phyloP scores from a whole-genome alignment of 2,329 filamentous ascomycete species.

The Graphiopsis chlorocephala region DNA sequence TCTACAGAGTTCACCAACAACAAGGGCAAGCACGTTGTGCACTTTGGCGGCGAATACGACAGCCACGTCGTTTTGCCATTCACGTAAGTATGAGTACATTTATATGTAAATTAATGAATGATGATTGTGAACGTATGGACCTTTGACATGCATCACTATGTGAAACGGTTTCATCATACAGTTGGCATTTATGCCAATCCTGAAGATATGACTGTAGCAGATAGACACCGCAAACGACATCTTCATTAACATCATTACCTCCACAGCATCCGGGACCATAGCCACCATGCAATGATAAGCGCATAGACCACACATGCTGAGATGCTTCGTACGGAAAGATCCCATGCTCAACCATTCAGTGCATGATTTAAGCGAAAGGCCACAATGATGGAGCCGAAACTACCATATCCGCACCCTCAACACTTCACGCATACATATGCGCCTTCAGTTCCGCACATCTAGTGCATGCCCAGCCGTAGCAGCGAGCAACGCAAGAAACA shows the following conservation, averaged over 20 bases:
- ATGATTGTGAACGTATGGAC: background rate
- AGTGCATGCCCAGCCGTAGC: no score
- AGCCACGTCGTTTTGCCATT: constrained; percentile 11
- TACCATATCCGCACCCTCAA: background rate
- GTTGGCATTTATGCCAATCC: no score
- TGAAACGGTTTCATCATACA: no score
- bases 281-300: no score
- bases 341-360: background rate
- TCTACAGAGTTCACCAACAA: background rate
- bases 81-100: background rate
- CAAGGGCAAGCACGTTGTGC: constrained; percentile 10
- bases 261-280: no score
- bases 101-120: background rate
- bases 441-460: no score
- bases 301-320: no score
- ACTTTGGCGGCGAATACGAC: background rate
- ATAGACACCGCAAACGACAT: no score
- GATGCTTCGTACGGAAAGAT: background rate
- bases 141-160: background rate
- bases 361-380: background rate
- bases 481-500: background rate
- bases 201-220: no score
- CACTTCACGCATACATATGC: background rate
- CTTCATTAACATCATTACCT: no score
- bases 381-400: background rate